A percentile compares a stretch with the other conserved stretches of the same genome.
Conservation (phyloP, 2,329 filamentous ascomycete genomes). For the Blastomyces gilchristii region DNA sequence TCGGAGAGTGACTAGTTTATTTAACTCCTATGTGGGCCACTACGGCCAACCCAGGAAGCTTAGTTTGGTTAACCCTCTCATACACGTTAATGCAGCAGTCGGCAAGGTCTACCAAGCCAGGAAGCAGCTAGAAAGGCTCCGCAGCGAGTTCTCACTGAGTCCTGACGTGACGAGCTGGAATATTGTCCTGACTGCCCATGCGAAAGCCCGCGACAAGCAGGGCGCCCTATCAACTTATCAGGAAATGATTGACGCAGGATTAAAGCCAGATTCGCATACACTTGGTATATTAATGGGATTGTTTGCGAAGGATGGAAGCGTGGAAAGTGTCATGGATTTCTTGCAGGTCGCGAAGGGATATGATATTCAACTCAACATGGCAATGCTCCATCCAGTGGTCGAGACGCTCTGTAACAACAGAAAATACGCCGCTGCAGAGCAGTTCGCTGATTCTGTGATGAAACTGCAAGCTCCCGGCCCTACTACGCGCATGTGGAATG, state of each 20-base stretch:
- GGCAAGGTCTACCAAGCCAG: constrained; percentile 53
- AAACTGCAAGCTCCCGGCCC: constrained; percentile 42
- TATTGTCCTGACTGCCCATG: constrained; percentile 61
- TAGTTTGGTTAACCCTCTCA: constrained; percentile 42
- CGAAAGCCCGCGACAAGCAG: constrained; percentile 55
- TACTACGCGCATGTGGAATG: constrained; percentile 64
- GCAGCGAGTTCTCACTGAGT: constrained; percentile 43
- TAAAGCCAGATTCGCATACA: constrained; percentile 51
- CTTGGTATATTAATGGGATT: constrained; percentile 67
- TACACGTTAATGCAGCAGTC: constrained; percentile 61
- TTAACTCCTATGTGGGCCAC: constrained; percentile 32
- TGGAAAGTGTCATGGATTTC: constrained; percentile 56
- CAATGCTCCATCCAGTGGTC: constrained; percentile 56
- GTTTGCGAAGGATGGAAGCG: constrained; percentile 60
- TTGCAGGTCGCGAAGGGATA: constrained; percentile 52
- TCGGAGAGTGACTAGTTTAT: constrained; percentile 35
- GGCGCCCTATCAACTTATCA: constrained; percentile 56
- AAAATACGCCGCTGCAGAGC: constrained; percentile 46
- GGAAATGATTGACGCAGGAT: constrained; percentile 41
- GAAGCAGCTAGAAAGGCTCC: constrained; percentile 53
- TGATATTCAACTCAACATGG: constrained; percentile 41
- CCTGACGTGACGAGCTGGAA: constrained; percentile 62
- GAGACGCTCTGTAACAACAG: constrained; percentile 55
- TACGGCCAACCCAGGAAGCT: constrained; percentile 28
- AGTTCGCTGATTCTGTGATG: constrained; percentile 49